A percentile compares a stretch with the other conserved stretches of the same genome.
Conservation (phyloP, 1,284 basidiomycete species). For the Phellopilus nigrolimitatus region DNA sequence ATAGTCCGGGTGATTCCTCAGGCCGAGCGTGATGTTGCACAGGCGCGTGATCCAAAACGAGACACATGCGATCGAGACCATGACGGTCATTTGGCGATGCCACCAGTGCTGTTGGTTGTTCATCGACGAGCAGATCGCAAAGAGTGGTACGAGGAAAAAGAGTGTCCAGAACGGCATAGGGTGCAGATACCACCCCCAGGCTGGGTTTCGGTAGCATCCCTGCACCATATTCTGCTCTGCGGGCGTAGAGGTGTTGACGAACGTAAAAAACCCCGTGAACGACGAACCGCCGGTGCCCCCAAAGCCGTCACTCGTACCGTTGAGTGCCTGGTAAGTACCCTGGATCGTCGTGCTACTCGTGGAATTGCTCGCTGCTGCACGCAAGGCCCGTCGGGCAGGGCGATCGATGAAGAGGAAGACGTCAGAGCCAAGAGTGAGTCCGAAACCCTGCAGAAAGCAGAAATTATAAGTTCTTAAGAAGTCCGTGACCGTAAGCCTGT, state of each 20-base stretch:
- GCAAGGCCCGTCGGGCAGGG: constrained; percentile 47
- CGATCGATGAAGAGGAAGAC: constrained; percentile 77
- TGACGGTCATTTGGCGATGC: constrained; percentile 36
- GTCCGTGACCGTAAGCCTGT: constrained; percentile 15
- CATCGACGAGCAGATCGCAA: constrained; percentile 35
- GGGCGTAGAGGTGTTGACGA: constrained; percentile 47
- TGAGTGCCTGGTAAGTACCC: constrained; percentile 67
- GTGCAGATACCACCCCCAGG: constrained; percentile 39
- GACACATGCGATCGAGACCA: constrained; percentile 33
- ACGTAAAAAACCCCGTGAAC: constrained; percentile 69
- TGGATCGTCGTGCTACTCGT: constrained; percentile 47
- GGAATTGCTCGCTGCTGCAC: constrained; percentile 46
- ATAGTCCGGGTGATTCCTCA: constrained; percentile 42
- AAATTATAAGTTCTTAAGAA: constrained; percentile 8
- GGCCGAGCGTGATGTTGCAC: constrained; percentile 32
- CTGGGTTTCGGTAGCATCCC: constrained; percentile 33
- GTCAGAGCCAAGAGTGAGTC: constrained; percentile 84
- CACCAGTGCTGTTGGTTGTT: constrained; percentile 38
- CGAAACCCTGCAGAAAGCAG: constrained; percentile 57
- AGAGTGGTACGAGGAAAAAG: constrained; percentile 38
- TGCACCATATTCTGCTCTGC: constrained; percentile 41
- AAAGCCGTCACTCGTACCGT: constrained; percentile 37
- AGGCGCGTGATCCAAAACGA: constrained; percentile 17
- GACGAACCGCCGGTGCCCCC: constrained; percentile 32
- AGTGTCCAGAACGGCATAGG: constrained; percentile 34